Evolutionary conservation across 768 basidiomycete species (phyloP).

Genomic region (Agaricus sinodeliciosus): DNA sequence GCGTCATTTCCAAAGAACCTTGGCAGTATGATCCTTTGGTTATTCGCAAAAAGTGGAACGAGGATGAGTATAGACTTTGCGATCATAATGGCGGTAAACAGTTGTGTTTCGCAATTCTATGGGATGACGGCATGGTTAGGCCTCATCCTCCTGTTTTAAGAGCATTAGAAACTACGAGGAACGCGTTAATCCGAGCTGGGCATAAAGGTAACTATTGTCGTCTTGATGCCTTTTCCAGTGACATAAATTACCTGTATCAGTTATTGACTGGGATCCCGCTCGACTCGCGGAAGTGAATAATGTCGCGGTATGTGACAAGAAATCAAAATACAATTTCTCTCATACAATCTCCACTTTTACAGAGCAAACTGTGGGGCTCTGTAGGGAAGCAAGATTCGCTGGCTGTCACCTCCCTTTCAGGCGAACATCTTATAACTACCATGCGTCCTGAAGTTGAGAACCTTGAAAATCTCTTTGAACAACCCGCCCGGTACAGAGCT

Average conservation of each 20-base stretch:
- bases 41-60: slow-evolving; percentile 53
- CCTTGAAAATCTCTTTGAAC: slow-evolving; percentile 6
- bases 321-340: background rate
- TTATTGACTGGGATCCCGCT: slow-evolving; percentile 62
- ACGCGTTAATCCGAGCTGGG: slow-evolving; percentile 52
- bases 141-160: slow-evolving; percentile 64
- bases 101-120: slow-evolving; percentile 56
- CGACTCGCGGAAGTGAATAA: slow-evolving; percentile 42
- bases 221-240: background rate
- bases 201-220: slow-evolving; percentile 44
- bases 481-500: slow-evolving; percentile 19
- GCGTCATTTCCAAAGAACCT: slow-evolving; percentile 50
- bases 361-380: slow-evolving; percentile 38
- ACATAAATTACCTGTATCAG: slow-evolving; percentile 24
- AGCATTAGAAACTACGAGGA: slow-evolving; percentile 49
- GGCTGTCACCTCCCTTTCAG: slow-evolving; percentile 27
- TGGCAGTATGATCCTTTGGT: slow-evolving; percentile 63
- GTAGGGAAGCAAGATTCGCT: slow-evolving; percentile 43
- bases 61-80: slow-evolving; percentile 48
- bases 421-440: slow-evolving; percentile 49
- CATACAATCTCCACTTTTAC: background rate
- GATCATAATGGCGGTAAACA: slow-evolving; percentile 50
- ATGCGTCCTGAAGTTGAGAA: slow-evolving; percentile 32
- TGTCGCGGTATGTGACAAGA: slow-evolving; percentile 18
- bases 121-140: slow-evolving; percentile 53